Base-by-base conservation (phyloP, 106 monocot species). In the Cymbidium sinense region DNA sequence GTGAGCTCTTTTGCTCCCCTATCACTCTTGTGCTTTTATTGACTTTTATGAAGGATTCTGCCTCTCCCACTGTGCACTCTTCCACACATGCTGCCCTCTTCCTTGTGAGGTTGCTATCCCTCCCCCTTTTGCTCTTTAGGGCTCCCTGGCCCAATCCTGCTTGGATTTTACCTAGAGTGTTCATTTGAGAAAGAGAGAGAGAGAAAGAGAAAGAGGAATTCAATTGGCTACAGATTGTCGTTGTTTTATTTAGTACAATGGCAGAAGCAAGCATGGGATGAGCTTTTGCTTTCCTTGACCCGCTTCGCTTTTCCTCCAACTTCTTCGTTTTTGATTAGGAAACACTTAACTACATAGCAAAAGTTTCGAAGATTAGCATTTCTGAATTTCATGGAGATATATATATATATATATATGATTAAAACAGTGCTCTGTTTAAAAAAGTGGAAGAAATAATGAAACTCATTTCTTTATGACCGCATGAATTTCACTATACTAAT, bases 1-100 rank as follows among this genome's bases (percentile, higher is more conserved):
- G 71, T 71, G 71, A 71, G 71, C 36, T 19, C 71, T 71, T 70
- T 70, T 70, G 70, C 35, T 70, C 35, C 35, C 70, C 36, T 36
- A 34, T 36, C 70, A 4, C 70, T 20, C 35, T 39, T 37, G 34
- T 71, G 71, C 71, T 71, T 71, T 71, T 71, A 71, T 71, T 71
- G 71, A 37, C 71, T 71, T 71, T 71, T 21, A 67, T 36, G 71
- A 8, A 36, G 37, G 4, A 39, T n/a, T 37, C 71, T 71, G 71
- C 37, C 39, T 37, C 71, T 71, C 5, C 3, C 67, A 12, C 30
- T 31, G 30, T 13, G 67, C 67, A 12, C 31, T 33, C 31, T n/a
- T 67, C 67, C 33, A 67, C 67, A 67, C 67, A 67, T 67, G 67
- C 47, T 47, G 13, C 31, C 31, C 67, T 67, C 67, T 33, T 33